phyloP scores from a whole-genome alignment of 768 basidiomycete species.

The Hemileccinum impolitum region DNA sequence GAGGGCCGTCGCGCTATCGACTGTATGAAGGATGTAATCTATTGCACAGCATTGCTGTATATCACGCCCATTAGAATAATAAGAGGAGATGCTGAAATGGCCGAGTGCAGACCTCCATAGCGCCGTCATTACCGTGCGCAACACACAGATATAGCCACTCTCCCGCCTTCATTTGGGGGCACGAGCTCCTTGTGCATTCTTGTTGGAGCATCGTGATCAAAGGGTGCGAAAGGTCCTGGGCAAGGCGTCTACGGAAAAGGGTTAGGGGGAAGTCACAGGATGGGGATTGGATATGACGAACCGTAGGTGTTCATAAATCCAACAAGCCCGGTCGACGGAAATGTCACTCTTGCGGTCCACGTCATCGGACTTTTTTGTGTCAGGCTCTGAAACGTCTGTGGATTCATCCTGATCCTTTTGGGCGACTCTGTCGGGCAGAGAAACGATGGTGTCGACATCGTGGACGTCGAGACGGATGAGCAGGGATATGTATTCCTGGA shows the following conservation, averaged over 20 bases:
- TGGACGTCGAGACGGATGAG: conserved; percentile 85
- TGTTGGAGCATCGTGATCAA: conserved; percentile 81
- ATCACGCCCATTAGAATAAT: conserved; percentile 15
- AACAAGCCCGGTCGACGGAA: conserved; percentile 76
- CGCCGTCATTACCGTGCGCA: conserved; percentile 85
- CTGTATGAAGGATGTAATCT: conserved; percentile 90
- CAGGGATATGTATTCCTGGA: conserved; percentile 91
- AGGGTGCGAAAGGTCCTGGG: conserved; percentile 83
- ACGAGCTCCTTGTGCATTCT: conserved; percentile 81
- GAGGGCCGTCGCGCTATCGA: conserved; percentile 90
- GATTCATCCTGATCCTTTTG: conserved; percentile 26
- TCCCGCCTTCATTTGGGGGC: conserved; percentile 98
- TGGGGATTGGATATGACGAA: conserved; percentile 21
- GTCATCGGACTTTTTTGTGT: conserved; percentile 29
- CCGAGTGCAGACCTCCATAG: conserved; percentile 65
- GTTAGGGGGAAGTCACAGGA: background rate
- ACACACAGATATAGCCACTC: conserved; percentile 98
- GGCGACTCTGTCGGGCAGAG: conserved; percentile 57
- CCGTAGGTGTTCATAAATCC: conserved; percentile 74
- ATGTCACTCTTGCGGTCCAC: conserved; percentile 42
- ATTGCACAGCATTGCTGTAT: conserved; percentile 91
- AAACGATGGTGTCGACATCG: conserved; percentile 79
- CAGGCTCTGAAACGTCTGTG: conserved; percentile 28
- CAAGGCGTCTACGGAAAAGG: conserved; percentile 59
- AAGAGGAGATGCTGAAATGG: background rate